Percentiles rank a stretch among this genome's conserved stretches.
These are phyloP conservation scores for Penicillium ochrochloron DNA, from an alignment of 495 filamentous ascomycete species.

Conservation along the genomic window DNA sequence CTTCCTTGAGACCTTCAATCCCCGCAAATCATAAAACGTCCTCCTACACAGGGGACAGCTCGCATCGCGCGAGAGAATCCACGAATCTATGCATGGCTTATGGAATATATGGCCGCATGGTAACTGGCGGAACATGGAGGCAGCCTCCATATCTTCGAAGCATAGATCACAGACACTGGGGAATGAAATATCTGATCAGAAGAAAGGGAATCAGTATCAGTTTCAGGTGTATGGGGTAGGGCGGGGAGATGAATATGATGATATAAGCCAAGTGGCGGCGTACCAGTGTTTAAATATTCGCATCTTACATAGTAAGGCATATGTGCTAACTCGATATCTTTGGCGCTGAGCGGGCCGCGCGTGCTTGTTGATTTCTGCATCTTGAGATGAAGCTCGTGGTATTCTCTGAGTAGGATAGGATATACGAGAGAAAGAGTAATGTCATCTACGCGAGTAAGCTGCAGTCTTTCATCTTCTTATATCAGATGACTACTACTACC, in stretches of 20 bases:
- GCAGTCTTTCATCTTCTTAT: background rate
- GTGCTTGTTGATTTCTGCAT: slow-evolving; percentile 1
- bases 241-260: background rate
- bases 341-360: slow-evolving; percentile 5
- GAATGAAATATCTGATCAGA: background rate
- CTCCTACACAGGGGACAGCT: slow-evolving; percentile 3
- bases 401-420: background rate
- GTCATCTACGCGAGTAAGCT: background rate
- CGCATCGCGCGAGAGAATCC: slow-evolving; percentile 4
- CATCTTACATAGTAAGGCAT: slow-evolving; percentile 6
- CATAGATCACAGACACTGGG: slow-evolving; percentile 6
- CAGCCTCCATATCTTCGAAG: background rate
- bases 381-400: background rate
- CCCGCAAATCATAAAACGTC: slow-evolving; percentile 1
- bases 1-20: background rate
- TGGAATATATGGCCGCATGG: slow-evolving; percentile 11
- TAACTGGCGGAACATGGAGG: slow-evolving; percentile 9
- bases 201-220: background rate
- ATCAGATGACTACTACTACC: background rate
- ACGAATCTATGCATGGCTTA: background rate
- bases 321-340: background rate
- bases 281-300: slow-evolving; percentile 6
- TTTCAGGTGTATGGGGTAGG: background rate
- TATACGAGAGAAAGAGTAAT: background rate
- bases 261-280: background rate